Evolutionary conservation across 306 rosid species (phyloP).

Genomic region (Pterocarpus santalinus): DNA sequence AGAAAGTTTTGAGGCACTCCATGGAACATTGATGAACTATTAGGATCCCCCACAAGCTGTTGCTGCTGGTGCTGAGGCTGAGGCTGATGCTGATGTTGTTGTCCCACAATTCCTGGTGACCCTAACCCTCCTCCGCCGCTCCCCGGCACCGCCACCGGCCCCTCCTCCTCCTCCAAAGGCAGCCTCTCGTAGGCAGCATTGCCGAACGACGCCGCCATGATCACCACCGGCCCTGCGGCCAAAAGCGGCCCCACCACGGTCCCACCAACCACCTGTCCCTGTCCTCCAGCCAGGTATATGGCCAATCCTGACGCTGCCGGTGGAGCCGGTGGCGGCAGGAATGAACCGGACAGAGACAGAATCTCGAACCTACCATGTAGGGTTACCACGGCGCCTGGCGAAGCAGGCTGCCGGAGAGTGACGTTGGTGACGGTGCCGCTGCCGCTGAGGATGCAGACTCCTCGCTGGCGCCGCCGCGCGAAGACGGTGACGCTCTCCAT

Average conservation of each 20-base stretch:
- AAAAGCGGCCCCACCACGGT: constrained; percentile 83
- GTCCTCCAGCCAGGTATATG: constrained; percentile 85
- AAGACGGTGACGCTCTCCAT: constrained; percentile 81
- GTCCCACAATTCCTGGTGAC: constrained; percentile 67
- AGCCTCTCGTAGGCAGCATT: constrained; percentile 96
- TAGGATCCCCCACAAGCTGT: constrained; percentile 67
- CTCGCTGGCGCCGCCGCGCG: constrained; percentile 81
- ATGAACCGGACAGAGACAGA: constrained; percentile 81
- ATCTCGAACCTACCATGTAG: constrained; percentile 91
- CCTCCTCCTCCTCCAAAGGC: constrained; percentile 84
- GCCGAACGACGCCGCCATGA: constrained; percentile 92
- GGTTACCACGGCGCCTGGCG: constrained; percentile 84
- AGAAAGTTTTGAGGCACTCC: constrained; percentile 87
- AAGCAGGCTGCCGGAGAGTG: constrained; percentile 84
- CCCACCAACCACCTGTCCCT: constrained; percentile 94
- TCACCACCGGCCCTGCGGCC: constrained; percentile 85
- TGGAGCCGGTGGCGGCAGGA: constrained; percentile 94
- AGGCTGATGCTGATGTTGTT: constrained; percentile 54
- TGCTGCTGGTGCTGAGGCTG: constrained; percentile 49
- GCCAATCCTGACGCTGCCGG: constrained; percentile 81
- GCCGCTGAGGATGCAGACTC: constrained; percentile 84
- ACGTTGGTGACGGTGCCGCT: constrained; percentile 93
- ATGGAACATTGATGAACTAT: constrained; percentile 61
- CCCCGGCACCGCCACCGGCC: constrained; percentile 44
- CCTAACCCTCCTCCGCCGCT: constrained; percentile 56